Base-by-base conservation (phyloP, 83 land plant genomes). In the Thuja plicata region DNA sequence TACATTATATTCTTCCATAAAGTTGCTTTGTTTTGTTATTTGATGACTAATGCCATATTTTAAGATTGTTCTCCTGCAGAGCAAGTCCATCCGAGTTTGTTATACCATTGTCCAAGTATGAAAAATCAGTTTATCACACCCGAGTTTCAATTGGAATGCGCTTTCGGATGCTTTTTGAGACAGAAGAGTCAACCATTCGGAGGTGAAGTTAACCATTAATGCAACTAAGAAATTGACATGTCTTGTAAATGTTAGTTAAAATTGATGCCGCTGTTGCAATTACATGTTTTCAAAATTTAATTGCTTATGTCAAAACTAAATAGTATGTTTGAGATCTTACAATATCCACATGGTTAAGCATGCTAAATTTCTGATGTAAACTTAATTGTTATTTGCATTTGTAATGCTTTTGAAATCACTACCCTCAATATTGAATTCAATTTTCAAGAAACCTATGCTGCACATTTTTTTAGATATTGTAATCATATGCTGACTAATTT, bases 51-150 rank as follows among this genome's bases (percentile, higher is more conserved):
- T 83, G 8, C 52, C 12, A 43, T 43, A 30, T 83, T 43, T 83
- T 40, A 41, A 83, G n/a, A 35, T 83, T 30, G 48, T 87, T 43
- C 8, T 87, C 66, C 24, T 92, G 32, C 92, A 97, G 98, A 93
- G 98, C 98, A 82, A 95, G 98, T 80, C 98, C 98, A 84, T 96
- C 98, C 30, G 98, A 96, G 70, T 96, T 96, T 93, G 96, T 96
- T 15, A 96, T 96, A 76, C 94, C 98, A 19, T 91, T 95, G 34
- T 91, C 96, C 10, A 97, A 97, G 91, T 97, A 94, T 91, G 90
- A 95, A 74, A 97, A 97, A 91, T 95, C 98, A 55, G 93, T 95
- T 16, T 94, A 89, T 91, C 96, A 93, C 74, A 93, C 94, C 0
- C 97, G 95, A 74, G 94, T 95, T 40, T 93, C 98, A 32, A 97